Evolutionary conservation across 2,329 filamentous ascomycete genomes (phyloP).

Genomic region (Verticillium alfalfae): DNA sequence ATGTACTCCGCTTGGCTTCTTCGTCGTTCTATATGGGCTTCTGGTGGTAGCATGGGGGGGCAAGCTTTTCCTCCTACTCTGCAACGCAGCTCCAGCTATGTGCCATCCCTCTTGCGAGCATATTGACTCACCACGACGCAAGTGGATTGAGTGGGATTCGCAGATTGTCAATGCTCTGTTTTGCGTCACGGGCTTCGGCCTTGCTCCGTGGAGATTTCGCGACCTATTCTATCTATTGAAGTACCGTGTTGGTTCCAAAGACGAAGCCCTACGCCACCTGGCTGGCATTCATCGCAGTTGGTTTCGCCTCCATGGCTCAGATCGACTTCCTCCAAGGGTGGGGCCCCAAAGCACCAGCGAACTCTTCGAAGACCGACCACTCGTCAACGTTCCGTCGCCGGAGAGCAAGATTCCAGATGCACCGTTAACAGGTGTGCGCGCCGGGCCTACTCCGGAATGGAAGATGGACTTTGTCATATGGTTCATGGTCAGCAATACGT

Average conservation of each 20-base stretch:
- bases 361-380: constrained; percentile 27
- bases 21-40: constrained; percentile 72
- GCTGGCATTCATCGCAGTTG: constrained; percentile 71
- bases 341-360: constrained; percentile 47
- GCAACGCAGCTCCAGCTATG: constrained; percentile 69
- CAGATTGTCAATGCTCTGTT: constrained; percentile 82
- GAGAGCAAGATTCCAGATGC: constrained; percentile 55
- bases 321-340: constrained; percentile 46
- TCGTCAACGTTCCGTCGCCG: constrained; percentile 56
- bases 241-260: constrained; percentile 51
- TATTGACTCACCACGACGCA: constrained; percentile 69
- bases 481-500: constrained; percentile 73
- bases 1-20: constrained; percentile 68
- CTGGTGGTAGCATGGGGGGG: constrained; percentile 86
- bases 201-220: constrained; percentile 78
- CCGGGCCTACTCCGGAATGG: constrained; percentile 63
- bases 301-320: constrained; percentile 67
- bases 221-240: constrained; percentile 69
- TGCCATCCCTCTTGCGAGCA: constrained; percentile 65
- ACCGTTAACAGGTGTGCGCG: constrained; percentile 67
- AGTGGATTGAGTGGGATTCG: constrained; percentile 81
- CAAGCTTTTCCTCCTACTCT: constrained; percentile 82
- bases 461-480: constrained; percentile 76
- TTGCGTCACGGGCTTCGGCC: constrained; percentile 79
- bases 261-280: constrained; percentile 57